A percentile compares a stretch with the other conserved stretches of the same genome.
phyloP scores from a whole-genome alignment of 2,329 filamentous ascomycete species.

The Colletotrichum sp. region DNA sequence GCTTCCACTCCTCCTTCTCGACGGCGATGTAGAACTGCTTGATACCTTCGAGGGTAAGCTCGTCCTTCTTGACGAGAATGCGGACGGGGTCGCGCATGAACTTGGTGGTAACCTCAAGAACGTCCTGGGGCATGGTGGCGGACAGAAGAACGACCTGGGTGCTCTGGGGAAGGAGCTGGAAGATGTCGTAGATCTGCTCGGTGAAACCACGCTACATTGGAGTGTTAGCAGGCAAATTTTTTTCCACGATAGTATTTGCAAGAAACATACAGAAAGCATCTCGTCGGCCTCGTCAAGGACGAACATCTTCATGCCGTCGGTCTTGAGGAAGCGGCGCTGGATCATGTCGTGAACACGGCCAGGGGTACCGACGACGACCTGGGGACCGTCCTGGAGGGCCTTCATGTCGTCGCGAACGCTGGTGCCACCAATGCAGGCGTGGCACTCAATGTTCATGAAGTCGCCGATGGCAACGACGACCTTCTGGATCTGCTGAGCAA shows the following conservation, averaged over 20 bases:
- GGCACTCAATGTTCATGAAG: slow-evolving; percentile 99
- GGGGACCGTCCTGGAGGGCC: slow-evolving; percentile 92
- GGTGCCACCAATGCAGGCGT: slow-evolving; percentile 98
- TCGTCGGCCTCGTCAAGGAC: slow-evolving; percentile 99
- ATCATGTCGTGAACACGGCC: slow-evolving; percentile 99
- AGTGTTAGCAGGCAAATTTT: slow-evolving; percentile 34
- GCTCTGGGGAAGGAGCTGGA: slow-evolving; percentile 96
- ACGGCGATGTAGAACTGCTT: slow-evolving; percentile 99
- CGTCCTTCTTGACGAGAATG: slow-evolving; percentile 99
- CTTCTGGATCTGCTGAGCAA: slow-evolving; percentile 99
- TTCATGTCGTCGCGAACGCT: slow-evolving; percentile 99
- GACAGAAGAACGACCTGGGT: slow-evolving; percentile 98
- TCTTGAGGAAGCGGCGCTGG: slow-evolving; percentile 95
- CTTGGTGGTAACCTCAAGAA: slow-evolving; percentile 99
- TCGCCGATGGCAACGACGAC: slow-evolving; percentile 98
- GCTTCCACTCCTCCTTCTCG: slow-evolving; percentile 99
- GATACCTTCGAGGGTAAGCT: slow-evolving; percentile 99
- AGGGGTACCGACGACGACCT: slow-evolving; percentile 97
- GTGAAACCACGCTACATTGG: slow-evolving; percentile 85
- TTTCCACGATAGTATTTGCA: slow-evolving; percentile 9
- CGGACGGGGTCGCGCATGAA: slow-evolving; percentile 99
- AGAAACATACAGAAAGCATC: slow-evolving; percentile 82
- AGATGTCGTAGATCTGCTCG: slow-evolving; percentile 99
- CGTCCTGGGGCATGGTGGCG: slow-evolving; percentile 98
- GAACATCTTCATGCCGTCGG: slow-evolving; percentile 99